Evolutionary conservation across 441 rosid genomes (phyloP), one percentile per base, ranked within the genome.

Genomic region (Euphorbia schlechtendalii): DNA sequence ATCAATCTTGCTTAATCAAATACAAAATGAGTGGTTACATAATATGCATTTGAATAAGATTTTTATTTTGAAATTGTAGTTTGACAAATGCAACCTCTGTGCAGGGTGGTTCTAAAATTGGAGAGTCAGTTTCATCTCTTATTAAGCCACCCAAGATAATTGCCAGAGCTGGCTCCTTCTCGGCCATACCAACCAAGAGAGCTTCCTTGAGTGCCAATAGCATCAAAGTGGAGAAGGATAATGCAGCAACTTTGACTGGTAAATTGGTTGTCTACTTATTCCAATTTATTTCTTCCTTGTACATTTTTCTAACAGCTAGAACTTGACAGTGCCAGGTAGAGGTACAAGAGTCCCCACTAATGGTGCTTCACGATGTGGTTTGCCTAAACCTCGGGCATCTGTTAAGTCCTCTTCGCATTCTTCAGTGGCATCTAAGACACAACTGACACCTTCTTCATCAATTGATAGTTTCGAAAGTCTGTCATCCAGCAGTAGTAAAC

Each of bases 401-500:
- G 70, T 64, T 53, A 84, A 73, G 69, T 75, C 89, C 76, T 68
- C 82, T 64, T 68, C 73, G 45, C 71, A 72, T 54, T 80, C 86
- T 77, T 79, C 89, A 71, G 68, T 69, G 51, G 76, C 80, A 76
- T 70, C 74, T 61, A 85, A 82, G 76, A 73, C 64, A 5, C 87
- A 84, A 67, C 64, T 79, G 77, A 77, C 74, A 63, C 70, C 91
- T 73, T 83, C 97, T 63, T 86, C 95, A 63, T 83, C 90, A 22
- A 63, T 78, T 30, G 91, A 83, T 67, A 84, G 95, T 76, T 84
- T 80, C 59, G 79, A 73, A 69, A 86, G 87, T 71, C 66, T 74
- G 77, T 79, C 84, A 45, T 87, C 93, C 67, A 76, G 59, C 66
- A 69, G 70, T 56, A 61, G 72, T 30, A 89, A 74, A 69, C 68